Percentiles rank a stretch among this genome's conserved stretches.
Conservation (phyloP, 2,329 filamentous ascomycete genomes). For the Alternaria sp. region DNA sequence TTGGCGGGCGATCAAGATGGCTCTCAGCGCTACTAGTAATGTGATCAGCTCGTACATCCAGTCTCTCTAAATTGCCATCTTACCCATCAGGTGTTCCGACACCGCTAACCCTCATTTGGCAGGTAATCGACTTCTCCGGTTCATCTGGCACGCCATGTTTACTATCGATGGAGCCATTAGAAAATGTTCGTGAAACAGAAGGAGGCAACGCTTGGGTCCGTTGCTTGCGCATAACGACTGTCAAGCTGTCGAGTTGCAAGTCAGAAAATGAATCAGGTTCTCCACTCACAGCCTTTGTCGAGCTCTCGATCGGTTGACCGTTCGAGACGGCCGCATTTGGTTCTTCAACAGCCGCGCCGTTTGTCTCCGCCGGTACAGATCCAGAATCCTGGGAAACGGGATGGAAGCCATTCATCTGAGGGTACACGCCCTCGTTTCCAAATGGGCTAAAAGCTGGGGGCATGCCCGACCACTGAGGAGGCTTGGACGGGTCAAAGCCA, state of each 20-base stretch:
- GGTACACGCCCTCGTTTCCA: constrained; percentile 34
- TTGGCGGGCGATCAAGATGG: constrained; percentile 28
- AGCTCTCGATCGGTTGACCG: constrained; percentile 38
- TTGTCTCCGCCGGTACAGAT: constrained; percentile 25
- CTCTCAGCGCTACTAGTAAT: constrained; percentile 30
- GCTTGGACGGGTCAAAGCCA: constrained; percentile 44
- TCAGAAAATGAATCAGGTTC: constrained; percentile 60
- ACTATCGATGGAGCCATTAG: constrained; percentile 65
- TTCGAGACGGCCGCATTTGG: constrained; percentile 34
- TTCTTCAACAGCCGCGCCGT: constrained; percentile 31
- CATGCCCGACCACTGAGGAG: constrained; percentile 41
- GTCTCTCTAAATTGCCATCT: constrained; percentile 2
- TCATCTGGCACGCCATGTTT: constrained; percentile 58
- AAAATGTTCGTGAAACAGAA: constrained; percentile 57
- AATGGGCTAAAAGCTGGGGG: constrained; percentile 30
- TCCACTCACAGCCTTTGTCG: constrained; percentile 45
- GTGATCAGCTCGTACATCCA: constrained; percentile 25
- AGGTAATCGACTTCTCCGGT: constrained; percentile 52
- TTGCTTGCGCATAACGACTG: constrained; percentile 61
- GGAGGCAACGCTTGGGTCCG: constrained; percentile 42
- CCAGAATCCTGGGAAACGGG: constrained; percentile 24
- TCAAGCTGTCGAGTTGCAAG: constrained; percentile 61
- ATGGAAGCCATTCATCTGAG: constrained; percentile 43
- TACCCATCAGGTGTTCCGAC: constrained; percentile 44
- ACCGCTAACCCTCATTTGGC: constrained; percentile 49